These are phyloP conservation scores for Diaporthe vaccinii DNA, from an alignment of 2,329 filamentous ascomycete genomes.

Conservation along the genomic window DNA sequence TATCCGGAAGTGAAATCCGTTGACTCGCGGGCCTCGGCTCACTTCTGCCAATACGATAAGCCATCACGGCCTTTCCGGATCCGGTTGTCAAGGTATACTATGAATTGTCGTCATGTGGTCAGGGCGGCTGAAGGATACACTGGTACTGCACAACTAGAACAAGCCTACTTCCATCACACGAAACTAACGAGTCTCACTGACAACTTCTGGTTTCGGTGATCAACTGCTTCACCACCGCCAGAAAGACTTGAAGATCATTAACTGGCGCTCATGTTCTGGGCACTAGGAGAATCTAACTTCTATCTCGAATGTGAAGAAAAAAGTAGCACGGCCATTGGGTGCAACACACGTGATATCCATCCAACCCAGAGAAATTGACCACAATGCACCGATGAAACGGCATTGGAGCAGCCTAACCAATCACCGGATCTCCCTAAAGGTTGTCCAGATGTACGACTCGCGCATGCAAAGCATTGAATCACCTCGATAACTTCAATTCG, in stretches of 20 bases:
- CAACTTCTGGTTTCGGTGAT: background rate
- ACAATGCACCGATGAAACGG: conserved; percentile 14
- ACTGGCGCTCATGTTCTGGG: too few species aligned
- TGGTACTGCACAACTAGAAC: background rate
- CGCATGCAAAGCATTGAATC: background rate
- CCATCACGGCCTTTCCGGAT: conserved; percentile 19
- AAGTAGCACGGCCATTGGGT: background rate
- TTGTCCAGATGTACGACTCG: conserved; percentile 13
- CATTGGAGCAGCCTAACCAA: conserved; percentile 6
- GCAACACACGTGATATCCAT: conserved; percentile 5
- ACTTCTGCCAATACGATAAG: conserved; percentile 6
- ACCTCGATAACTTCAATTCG: background rate
- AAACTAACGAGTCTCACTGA: background rate
- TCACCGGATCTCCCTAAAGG: background rate
- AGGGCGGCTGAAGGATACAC: background rate
- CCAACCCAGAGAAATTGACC: conserved; percentile 8
- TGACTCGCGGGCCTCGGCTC: conserved; percentile 17
- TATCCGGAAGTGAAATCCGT: conserved; percentile 25
- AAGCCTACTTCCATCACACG: background rate
- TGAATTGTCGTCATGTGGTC: background rate
- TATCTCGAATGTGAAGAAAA: background rate
- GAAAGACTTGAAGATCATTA: background rate
- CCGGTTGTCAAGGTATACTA: background rate
- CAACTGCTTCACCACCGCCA: background rate
- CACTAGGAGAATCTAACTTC: background rate